Evolutionary conservation across 768 basidiomycete species (phyloP).

Genomic region (Agrocybe pediades): DNA sequence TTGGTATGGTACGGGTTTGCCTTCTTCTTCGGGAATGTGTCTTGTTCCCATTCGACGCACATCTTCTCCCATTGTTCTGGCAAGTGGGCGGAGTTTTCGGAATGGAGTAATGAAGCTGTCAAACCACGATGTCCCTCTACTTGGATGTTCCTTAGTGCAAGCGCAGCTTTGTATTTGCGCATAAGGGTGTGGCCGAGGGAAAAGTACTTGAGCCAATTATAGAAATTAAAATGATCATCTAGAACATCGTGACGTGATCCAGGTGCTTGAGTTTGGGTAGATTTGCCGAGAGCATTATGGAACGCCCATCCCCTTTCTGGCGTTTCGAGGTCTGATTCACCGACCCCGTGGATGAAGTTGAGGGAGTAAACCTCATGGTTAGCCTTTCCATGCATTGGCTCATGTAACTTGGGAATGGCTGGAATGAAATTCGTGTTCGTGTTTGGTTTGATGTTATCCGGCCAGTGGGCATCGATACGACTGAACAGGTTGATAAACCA

Average conservation of each 20-base stretch:
- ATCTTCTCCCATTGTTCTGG: slow-evolving; percentile 3
- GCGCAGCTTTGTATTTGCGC: slow-evolving; percentile 5
- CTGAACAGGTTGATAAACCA: slow-evolving; percentile 17
- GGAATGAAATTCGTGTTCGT: slow-evolving; percentile 7
- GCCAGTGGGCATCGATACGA: slow-evolving; percentile 10
- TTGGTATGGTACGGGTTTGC: slow-evolving; percentile 10
- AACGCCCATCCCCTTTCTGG: slow-evolving; percentile 33
- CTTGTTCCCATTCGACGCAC: slow-evolving; percentile 12
- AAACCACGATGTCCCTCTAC: slow-evolving; percentile 13
- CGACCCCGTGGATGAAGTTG: slow-evolving; percentile 24
- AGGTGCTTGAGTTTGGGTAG: slow-evolving; percentile 35
- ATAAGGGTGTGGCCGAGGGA: slow-evolving; percentile 18
- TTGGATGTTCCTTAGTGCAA: slow-evolving; percentile 17
- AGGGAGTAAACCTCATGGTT: slow-evolving; percentile 26
- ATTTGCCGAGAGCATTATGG: slow-evolving; percentile 22
- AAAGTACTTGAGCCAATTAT: slow-evolving; percentile 29
- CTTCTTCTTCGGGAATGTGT: slow-evolving; percentile 4
- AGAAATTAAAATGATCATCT: slow-evolving; percentile 30
- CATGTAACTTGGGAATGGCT: slow-evolving; percentile 31
- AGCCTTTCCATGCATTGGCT: slow-evolving; percentile 22
- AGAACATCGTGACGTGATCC: slow-evolving; percentile 27
- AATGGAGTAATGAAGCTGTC: slow-evolving; percentile 9
- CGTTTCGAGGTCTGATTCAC: slow-evolving; percentile 30
- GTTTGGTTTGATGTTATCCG: neutral
- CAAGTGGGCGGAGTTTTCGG: neutral